phyloP scores from a whole-genome alignment of 345 rosid species.

The Eucalyptus regnans region DNA sequence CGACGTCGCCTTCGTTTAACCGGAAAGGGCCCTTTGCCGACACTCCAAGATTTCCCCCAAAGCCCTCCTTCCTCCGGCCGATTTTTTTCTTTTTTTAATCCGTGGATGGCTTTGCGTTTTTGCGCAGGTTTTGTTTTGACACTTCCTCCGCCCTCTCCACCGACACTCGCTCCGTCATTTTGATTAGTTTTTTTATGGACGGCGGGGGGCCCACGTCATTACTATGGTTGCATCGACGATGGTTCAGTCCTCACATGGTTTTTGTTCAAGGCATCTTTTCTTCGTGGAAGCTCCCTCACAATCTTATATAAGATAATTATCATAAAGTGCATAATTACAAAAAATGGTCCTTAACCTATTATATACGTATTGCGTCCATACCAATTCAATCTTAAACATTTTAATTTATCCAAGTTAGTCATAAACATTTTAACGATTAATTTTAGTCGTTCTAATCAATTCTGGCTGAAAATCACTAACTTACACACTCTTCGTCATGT shows the following conservation, averaged over 20 bases:
- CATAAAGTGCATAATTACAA: neutral
- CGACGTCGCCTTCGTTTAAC: neutral
- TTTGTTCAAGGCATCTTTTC: neutral
- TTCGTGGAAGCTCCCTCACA: neutral
- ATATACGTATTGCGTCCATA: accelerated
- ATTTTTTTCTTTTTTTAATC: too few species aligned
- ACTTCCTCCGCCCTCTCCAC: neutral
- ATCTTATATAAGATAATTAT: neutral
- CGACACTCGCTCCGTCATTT: neutral
- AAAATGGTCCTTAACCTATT: neutral
- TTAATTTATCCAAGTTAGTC: too few species aligned
- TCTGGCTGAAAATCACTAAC: accelerated
- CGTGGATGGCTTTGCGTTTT: neutral
- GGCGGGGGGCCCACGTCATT: neutral
- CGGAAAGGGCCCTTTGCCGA: neutral
- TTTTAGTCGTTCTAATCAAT: accelerated
- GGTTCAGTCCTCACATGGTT: neutral
- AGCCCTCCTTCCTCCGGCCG: neutral
- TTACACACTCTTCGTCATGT: accelerated
- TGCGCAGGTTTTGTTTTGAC: neutral
- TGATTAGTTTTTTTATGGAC: neutral
- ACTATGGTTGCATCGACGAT: neutral
- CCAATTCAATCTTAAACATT: accelerated
- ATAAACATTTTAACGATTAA: too few species aligned
- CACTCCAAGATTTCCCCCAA: neutral